Percentiles rank a stretch among this genome's conserved stretches.
These are phyloP conservation scores for Pseudopyrenochaeta lycopersici DNA, from an alignment of 2,329 filamentous ascomycete species.

Conservation along the genomic window DNA sequence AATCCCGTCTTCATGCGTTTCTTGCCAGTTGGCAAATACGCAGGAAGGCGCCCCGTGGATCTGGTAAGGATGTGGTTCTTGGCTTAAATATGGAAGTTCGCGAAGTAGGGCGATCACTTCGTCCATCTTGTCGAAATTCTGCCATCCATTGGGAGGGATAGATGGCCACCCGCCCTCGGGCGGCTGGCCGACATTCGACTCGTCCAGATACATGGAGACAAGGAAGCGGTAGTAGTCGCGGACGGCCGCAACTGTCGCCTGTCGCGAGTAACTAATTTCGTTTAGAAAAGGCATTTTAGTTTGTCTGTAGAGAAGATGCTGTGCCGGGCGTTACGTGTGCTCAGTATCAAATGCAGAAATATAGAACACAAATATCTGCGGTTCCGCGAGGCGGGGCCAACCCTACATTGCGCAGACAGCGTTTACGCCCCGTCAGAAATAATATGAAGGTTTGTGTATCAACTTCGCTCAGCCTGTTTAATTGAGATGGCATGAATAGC, in stretches of 20 bases:
- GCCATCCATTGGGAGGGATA: constrained; percentile 5
- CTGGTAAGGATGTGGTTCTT: not conserved
- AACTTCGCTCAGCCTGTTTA: too few species aligned
- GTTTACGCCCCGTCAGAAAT: too few species aligned
- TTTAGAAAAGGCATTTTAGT: too few species aligned
- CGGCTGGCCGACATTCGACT: constrained; percentile 9
- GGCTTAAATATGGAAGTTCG: constrained; percentile 15
- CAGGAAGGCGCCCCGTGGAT: constrained; percentile 4
- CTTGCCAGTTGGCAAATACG: constrained; percentile 7
- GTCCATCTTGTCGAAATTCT: constrained; percentile 10
- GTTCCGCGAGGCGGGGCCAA: too few species aligned
- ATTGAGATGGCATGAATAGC: too few species aligned
- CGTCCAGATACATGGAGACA: constrained; percentile 19
- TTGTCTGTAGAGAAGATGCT: too few species aligned
- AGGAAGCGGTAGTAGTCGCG: constrained; percentile 18
- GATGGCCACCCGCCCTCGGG: constrained; percentile 16
- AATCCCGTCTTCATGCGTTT: not conserved
- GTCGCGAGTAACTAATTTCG: constrained; percentile 16
- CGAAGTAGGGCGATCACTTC: constrained; percentile 20
- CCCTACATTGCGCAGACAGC: too few species aligned
- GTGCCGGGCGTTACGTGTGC: too few species aligned
- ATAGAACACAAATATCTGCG: too few species aligned
- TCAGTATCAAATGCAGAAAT: too few species aligned
- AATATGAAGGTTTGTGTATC: too few species aligned
- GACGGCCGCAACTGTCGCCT: constrained; percentile 10